Evolutionary conservation across 495 filamentous ascomycete species (phyloP).

Genomic region (Penicillium angulare): DNA sequence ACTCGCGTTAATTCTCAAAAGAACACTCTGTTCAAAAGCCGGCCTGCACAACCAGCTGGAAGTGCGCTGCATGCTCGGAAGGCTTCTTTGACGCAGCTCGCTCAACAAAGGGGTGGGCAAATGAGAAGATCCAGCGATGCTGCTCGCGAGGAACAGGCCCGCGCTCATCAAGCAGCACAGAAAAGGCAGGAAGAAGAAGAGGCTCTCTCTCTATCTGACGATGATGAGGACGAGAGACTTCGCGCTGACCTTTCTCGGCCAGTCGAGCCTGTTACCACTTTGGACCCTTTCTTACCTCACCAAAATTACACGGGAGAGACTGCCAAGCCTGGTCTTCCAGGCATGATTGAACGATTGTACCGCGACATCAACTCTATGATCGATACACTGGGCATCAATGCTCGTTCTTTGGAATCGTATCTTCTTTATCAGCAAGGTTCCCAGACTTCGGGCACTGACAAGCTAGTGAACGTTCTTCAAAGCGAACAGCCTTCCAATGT

Average conservation of each 20-base stretch:
- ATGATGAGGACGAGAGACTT: constrained; percentile 63
- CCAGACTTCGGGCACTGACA: constrained; percentile 53
- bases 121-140: constrained; percentile 24
- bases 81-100: constrained; percentile 35
- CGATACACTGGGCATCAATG: constrained; percentile 86
- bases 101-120: constrained; percentile 28
- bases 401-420: constrained; percentile 70
- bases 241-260: constrained; percentile 54
- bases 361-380: constrained; percentile 96
- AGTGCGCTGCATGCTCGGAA: constrained; percentile 40
- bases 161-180: constrained; percentile 22
- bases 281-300: constrained; percentile 65
- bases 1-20: constrained; percentile 53
- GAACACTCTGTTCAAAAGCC: constrained; percentile 34
- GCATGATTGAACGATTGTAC: constrained; percentile 82
- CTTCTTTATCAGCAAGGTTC: constrained; percentile 54
- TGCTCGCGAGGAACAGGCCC: constrained; percentile 33
- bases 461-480: constrained; percentile 33
- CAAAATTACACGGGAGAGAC: constrained; percentile 65
- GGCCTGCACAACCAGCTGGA: constrained; percentile 49
- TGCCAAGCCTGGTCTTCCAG: constrained; percentile 60
- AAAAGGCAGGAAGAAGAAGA: constrained; percentile 43
- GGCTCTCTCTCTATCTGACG: constrained; percentile 48
- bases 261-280: constrained; percentile 48
- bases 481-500: constrained; percentile 44